Conservation (phyloP, 2,329 filamentous ascomycete species). For the Neofusicoccum ribis region DNA sequence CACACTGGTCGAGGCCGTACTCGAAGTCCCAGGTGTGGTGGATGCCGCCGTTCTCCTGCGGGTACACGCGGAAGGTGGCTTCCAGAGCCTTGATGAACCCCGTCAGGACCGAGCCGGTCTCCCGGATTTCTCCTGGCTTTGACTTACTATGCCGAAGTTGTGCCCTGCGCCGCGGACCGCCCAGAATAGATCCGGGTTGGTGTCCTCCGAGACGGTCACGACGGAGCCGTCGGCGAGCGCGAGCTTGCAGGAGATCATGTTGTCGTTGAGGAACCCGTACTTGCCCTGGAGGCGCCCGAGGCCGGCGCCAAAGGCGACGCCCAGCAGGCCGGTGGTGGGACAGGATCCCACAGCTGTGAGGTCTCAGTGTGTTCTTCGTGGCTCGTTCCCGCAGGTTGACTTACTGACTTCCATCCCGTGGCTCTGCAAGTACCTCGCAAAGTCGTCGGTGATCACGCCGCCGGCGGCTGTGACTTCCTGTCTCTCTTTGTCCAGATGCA, state of each 20-base stretch:
- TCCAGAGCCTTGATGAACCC: not conserved
- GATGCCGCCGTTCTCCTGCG: constrained; percentile 1
- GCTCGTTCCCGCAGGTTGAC: not conserved
- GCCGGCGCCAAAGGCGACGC: not conserved
- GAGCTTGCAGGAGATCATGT: constrained; percentile 29
- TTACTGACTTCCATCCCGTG: not conserved
- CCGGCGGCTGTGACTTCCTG: not conserved
- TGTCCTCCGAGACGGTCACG: constrained; percentile 40
- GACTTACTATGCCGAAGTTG: constrained; percentile 45
- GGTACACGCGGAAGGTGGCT: constrained; percentile 1
- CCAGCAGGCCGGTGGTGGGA: not conserved
- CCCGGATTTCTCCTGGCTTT: no score
- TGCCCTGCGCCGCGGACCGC: constrained; percentile 48
- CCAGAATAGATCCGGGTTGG: constrained; percentile 54
- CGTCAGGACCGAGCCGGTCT: no score
- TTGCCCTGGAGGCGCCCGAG: not conserved
- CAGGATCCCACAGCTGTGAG: not conserved
- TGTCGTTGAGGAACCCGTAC: not conserved
- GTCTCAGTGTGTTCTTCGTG: no score
- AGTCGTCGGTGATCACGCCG: not conserved
- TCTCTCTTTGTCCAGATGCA: not conserved
- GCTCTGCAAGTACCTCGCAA: not conserved
- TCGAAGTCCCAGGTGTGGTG: not conserved
- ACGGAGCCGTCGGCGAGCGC: constrained; percentile 45
- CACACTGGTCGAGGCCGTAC: not conserved